Conservation (phyloP, 345 rosid genomes). For the Passiflora organensis region DNA sequence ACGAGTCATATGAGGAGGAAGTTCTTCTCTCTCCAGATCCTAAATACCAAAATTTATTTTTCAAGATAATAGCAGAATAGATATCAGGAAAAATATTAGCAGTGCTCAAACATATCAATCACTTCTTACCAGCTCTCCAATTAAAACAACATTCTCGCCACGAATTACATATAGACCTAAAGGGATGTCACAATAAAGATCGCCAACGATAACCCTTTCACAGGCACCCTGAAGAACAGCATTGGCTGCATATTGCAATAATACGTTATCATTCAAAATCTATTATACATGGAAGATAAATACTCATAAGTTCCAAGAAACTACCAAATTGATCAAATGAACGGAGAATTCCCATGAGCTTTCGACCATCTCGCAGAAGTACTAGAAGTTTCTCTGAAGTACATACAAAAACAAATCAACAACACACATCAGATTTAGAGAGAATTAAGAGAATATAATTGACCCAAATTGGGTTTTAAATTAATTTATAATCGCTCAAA, state of each 20-base stretch:
- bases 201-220: slow-evolving; percentile 93
- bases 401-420: slow-evolving; percentile 6
- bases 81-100: background rate
- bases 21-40: slow-evolving; percentile 90
- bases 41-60: slow-evolving; percentile 21
- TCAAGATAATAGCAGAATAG: no score
- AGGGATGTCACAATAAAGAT: slow-evolving; percentile 84
- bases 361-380: slow-evolving; percentile 86
- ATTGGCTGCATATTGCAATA: slow-evolving; percentile 53
- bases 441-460: no score
- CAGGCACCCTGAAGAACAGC: slow-evolving; percentile 95
- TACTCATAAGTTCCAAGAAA: background rate
- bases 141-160: slow-evolving; percentile 93
- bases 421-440: no score
- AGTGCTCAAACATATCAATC: slow-evolving; percentile 1
- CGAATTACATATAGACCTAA: slow-evolving; percentile 89
- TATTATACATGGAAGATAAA: background rate
- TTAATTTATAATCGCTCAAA: no score
- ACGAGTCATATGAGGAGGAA: slow-evolving; percentile 81
- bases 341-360: slow-evolving; percentile 85
- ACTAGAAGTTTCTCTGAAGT: slow-evolving; percentile 91
- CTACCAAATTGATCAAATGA: slow-evolving; percentile 98
- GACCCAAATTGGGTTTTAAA: no score
- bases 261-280: slow-evolving; percentile 1
- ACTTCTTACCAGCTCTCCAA: slow-evolving; percentile 84